phyloP scores from a whole-genome alignment of 768 basidiomycete genomes.

The Pleurotus tuber-regium region DNA sequence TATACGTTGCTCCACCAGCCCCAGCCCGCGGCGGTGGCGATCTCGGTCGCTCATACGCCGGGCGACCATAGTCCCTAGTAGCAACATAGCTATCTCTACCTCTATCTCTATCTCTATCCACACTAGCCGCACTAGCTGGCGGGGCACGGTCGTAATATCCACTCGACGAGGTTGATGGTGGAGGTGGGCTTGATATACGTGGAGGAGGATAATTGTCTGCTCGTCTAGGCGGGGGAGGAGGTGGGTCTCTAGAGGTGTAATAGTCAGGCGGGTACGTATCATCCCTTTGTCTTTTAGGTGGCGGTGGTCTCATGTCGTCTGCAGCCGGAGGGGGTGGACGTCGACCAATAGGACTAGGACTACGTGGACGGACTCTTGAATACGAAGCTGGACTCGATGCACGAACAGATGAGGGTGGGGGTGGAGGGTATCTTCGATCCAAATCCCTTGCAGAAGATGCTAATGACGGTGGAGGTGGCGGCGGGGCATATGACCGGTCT shows the following conservation, averaged over 20 bases:
- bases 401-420: constrained; percentile 16
- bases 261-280: constrained; percentile 22
- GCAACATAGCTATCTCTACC: background rate
- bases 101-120: background rate
- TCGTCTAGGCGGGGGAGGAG: background rate
- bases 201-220: background rate
- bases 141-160: background rate
- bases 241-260: background rate
- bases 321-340: constrained; percentile 25
- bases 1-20: background rate
- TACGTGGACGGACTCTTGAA: constrained; percentile 43
- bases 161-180: background rate
- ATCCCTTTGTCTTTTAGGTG: constrained; percentile 41
- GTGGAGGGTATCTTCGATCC: constrained; percentile 26
- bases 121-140: background rate
- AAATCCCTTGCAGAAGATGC: constrained; percentile 24
- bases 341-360: constrained; percentile 37
- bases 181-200: background rate
- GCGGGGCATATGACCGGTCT: constrained; percentile 18
- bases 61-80: background rate
- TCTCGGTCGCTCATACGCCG: constrained; percentile 5
- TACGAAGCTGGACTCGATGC: constrained; percentile 23
- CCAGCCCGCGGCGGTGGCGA: background rate
- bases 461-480: constrained; percentile 22
- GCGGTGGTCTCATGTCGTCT: constrained; percentile 42